Conservation (phyloP, 2,329 filamentous ascomycete genomes). For the Ophiocordyceps unilateralis region DNA sequence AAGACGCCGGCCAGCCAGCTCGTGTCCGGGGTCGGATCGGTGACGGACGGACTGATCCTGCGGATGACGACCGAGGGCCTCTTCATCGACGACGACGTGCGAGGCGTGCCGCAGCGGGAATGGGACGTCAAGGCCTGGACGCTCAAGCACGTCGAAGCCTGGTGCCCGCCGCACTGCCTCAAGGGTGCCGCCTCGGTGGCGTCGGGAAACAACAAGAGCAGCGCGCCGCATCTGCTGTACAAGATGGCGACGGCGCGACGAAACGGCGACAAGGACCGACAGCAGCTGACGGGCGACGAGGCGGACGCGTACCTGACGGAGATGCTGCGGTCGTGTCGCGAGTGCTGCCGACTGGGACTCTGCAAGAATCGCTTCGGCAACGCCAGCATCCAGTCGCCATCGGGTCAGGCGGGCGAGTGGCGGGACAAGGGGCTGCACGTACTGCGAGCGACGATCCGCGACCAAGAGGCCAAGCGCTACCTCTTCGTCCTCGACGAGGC, state of each 20-base stretch:
- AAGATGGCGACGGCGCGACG: constrained; percentile 30
- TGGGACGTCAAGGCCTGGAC: constrained; percentile 99
- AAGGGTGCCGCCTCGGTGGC: constrained; percentile 22
- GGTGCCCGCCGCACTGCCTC: constrained; percentile 51
- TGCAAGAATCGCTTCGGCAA: constrained; percentile 25
- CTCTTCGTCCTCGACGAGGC: constrained; percentile 47
- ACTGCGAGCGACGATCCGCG: constrained; percentile 44
- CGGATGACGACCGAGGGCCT: constrained; percentile 86
- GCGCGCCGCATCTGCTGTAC: constrained; percentile 26
- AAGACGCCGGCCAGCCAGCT: constrained; percentile 85
- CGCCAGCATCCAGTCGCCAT: constrained; percentile 21
- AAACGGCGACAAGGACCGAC: constrained; percentile 26
- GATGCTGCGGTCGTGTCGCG: constrained; percentile 47
- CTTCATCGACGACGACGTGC: constrained; percentile 92
- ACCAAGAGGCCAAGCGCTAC: constrained; percentile 49
- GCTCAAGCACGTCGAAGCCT: constrained; percentile 80
- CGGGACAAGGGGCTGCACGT: constrained; percentile 41
- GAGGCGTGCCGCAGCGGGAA: constrained; percentile 81
- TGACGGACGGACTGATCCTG: constrained; percentile 83
- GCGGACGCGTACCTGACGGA: constrained; percentile 47
- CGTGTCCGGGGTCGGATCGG: constrained; percentile 63
- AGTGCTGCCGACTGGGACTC: constrained; percentile 39
- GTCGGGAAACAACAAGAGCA: constrained; percentile 18
- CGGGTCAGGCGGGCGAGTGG: constrained; percentile 34
- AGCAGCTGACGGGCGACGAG: constrained; percentile 38